Evolutionary conservation across 208 protist species (phyloP), one percentile per base, ranked within the genome.

Genomic region (Zelonia costaricensis): DNA sequence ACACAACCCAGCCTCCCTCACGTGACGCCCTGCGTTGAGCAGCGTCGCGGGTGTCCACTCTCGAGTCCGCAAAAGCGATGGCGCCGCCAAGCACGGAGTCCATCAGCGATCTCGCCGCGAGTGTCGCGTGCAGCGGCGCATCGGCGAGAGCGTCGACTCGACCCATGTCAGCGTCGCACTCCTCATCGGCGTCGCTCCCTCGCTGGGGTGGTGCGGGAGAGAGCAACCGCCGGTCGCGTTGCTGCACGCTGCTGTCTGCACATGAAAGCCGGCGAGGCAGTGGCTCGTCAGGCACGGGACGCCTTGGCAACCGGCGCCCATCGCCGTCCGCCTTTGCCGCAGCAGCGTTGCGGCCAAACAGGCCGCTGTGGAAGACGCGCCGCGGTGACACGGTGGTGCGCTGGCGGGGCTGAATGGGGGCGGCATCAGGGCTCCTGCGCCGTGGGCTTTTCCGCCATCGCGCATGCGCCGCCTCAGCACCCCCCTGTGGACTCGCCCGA

Each of bases 281-380:
- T 20, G 30, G 18, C 3, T 27, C 27, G 8, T 13, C 18, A 1
- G 10, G 16, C 9, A 10, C 18, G 31, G n/a, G 7, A 16, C 22
- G 27, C 13, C 7, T 30, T 5, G 31, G 3, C 42, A 38, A 18
- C 16, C 9, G 15, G 7, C 18, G 10, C 12, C 27, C n/a, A 12
- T 20, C 27, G 3, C n/a, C 5, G 22, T 40, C 35, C n/a, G 6
- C 36, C 25, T 44, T 38, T 3, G 22, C 1, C 5, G 20, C 1
- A 3, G 18, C 27, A 25, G 20, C 63, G 9, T 8, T 16, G 10
- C 13, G 8, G 30, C 47, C 31, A 16, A 70, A 62, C 27, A 70
- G 40, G 3, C n/a, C 46, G 33, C 39, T 70, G 16, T 35, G 55
- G 20, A 63, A 58, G 22, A 57, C 33, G 20, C 23, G 52, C n/a